Conservation (phyloP, 2,329 filamentous ascomycete genomes). For the Leptoxyphium fumago region DNA sequence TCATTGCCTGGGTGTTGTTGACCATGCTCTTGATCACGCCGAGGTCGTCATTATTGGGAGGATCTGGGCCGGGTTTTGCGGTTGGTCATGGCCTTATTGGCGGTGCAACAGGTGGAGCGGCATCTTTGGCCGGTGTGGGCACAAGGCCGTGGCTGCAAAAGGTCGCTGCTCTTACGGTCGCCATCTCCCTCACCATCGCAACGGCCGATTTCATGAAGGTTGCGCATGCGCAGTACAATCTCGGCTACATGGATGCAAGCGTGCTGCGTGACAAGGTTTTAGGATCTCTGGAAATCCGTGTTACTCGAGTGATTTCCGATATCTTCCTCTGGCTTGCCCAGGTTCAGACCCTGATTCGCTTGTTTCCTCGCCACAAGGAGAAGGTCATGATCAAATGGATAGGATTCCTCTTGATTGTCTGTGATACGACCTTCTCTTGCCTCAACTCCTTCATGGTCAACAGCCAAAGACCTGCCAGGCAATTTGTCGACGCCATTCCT, state of each 20-base stretch:
- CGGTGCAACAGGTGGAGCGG: slow-evolving; percentile 48
- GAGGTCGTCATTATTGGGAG: slow-evolving; percentile 77
- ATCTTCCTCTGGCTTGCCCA: slow-evolving; percentile 96
- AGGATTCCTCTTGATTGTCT: slow-evolving; percentile 79
- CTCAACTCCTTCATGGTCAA: slow-evolving; percentile 69
- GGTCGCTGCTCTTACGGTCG: slow-evolving; percentile 47
- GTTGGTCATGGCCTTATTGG: slow-evolving; percentile 76
- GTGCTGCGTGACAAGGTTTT: slow-evolving; percentile 66
- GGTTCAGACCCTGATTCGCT: slow-evolving; percentile 85
- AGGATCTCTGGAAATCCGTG: slow-evolving; percentile 69
- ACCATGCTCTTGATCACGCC: slow-evolving; percentile 90
- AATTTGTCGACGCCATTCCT: slow-evolving; percentile 79
- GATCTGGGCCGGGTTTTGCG: slow-evolving; percentile 27
- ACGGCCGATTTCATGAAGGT: slow-evolving; percentile 82
- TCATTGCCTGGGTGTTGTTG: slow-evolving; percentile 81
- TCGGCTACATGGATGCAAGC: slow-evolving; percentile 65
- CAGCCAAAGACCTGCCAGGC: slow-evolving; percentile 43
- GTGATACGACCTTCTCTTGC: slow-evolving; percentile 82
- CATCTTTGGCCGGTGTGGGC: slow-evolving; percentile 67
- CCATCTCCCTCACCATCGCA: slow-evolving; percentile 81
- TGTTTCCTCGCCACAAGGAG: slow-evolving; percentile 92
- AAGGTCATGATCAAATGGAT: slow-evolving; percentile 99
- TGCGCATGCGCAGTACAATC: slow-evolving; percentile 65
- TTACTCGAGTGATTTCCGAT: slow-evolving; percentile 85
- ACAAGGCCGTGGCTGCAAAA: slow-evolving; percentile 85